Base-by-base conservation (phyloP, 139 green algal species). In the Pseudopediastrum boryanum region DNA sequence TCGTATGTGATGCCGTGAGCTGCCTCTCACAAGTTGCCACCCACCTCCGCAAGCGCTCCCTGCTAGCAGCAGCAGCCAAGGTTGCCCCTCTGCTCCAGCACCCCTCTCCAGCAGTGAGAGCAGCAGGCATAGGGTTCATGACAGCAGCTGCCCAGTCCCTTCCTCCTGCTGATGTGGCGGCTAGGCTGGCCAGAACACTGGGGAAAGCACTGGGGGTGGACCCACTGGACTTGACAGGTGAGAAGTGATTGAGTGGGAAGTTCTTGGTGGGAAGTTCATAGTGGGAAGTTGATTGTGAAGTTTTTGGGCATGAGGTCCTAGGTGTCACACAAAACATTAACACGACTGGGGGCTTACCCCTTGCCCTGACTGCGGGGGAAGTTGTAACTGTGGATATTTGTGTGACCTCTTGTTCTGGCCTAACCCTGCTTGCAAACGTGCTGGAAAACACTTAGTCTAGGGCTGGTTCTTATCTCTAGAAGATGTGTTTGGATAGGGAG, bases 101-200 rank as follows among this genome's bases (percentile, higher is more conserved):
- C 36, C 56, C 44, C 31, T 80, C 62, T 16, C 42, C 78, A 6
- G 83, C 85, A 1, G 90, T 98, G 46, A 65, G 92, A 0, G 59
- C 79, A 13, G 85, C 80, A 4, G 94, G 87, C 12, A 84, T 95
- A 6, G 71, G 77, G 0, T 92, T 97, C 62, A 58, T 94, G 23
- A 77, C 91, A 8, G 88, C 89, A 2, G 87, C 90, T 9, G 92
- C 89, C 0, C 19, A 63, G 8, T 66, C 61, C 13, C 82, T 98
- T 36, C 69, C 82, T 0, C 70, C 83, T 0, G 89, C 89, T 10
- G 94, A 97, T 41, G 80, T 88, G n/a, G 88, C 93, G 43, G 87
- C 92, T 10, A 84, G 89, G 76, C 81, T 97, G 80, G 62, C 85
- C 35, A 85, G 87, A 25, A 46, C 90, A 48, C 58, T 96, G 50